These are phyloP conservation scores for Globisporangium polare DNA, from an alignment of 352 stramenopile genomes.

Conservation along the genomic window DNA sequence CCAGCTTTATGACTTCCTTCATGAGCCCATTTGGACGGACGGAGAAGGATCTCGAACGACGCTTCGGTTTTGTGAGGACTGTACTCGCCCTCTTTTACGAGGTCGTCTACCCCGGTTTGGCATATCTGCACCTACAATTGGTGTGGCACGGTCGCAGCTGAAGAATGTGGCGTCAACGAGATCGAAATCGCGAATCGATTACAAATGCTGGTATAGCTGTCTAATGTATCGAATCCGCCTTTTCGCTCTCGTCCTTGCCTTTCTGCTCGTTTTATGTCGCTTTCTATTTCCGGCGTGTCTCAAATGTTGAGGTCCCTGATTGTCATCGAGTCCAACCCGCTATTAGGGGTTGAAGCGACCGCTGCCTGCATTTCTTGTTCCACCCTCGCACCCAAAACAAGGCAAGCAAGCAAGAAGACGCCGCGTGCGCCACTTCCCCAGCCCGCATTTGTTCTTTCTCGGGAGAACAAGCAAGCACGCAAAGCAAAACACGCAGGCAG, in stretches of 20 bases:
- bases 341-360: conserved; percentile 6
- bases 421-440: background rate
- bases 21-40: too few relatives aligned
- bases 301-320: background rate
- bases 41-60: conserved; percentile 2
- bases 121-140: background rate
- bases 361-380: conserved; percentile 5
- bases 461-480: background rate
- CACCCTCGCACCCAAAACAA: background rate
- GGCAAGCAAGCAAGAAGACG: conserved; percentile 3
- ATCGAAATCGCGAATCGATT: background rate
- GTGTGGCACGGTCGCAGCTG: background rate
- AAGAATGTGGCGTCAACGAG: background rate
- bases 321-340: conserved; percentile 9
- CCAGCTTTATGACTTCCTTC: too few relatives aligned
- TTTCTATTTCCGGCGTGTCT: background rate
- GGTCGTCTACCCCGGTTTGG: background rate
- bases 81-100: conserved; percentile 2
- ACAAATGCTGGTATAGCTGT: background rate
- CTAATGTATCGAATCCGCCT: background rate
- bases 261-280: background rate
- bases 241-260: background rate
- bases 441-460: conserved; percentile 3
- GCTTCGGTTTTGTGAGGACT: background rate
- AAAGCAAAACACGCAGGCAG: background rate